These are phyloP conservation scores for Thecaphora thlaspeos DNA, from an alignment of 1,284 basidiomycete species.

Conservation along the genomic window DNA sequence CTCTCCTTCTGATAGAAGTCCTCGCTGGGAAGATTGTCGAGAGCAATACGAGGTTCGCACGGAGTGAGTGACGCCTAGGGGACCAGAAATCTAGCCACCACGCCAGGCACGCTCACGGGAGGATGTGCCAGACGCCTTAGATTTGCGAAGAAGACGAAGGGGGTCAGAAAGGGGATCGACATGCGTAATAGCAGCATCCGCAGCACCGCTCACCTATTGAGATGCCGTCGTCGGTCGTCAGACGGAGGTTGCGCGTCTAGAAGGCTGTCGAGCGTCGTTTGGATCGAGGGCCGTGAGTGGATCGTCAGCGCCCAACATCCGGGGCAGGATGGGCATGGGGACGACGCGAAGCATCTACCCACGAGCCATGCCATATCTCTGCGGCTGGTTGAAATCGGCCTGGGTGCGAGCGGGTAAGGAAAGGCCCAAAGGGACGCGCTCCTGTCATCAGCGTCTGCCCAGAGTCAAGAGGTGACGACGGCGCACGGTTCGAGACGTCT, in stretches of 20 bases:
- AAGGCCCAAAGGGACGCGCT: too few species aligned
- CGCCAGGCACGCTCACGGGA: constrained; percentile 62
- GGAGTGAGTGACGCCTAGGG: too few species aligned
- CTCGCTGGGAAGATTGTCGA: too few species aligned
- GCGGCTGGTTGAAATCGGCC: constrained; percentile 17
- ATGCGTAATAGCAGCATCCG: too few species aligned
- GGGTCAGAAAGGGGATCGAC: background rate
- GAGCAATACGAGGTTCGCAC: too few species aligned
- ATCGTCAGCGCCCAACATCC: too few species aligned
- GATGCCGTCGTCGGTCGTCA: constrained; percentile 74
- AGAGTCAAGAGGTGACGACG: too few species aligned
- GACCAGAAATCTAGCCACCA: too few species aligned
- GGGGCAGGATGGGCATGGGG: too few species aligned
- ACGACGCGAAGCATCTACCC: background rate
- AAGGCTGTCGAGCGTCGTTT: constrained; percentile 65
- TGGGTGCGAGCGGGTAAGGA: background rate
- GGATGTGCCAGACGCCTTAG: constrained; percentile 74
- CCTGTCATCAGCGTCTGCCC: too few species aligned
- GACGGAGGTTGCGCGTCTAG: constrained; percentile 72
- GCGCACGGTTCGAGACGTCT: too few species aligned
- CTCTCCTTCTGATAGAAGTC: too few species aligned
- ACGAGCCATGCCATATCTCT: constrained; percentile 15
- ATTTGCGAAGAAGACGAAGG: background rate
- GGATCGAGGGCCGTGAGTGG: background rate
- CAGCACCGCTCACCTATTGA: constrained; percentile 68